Percentiles rank a stretch among this genome's conserved stretches.
Conservation (phyloP, 1,284 basidiomycete species). For the Rhodotorula sp. region DNA sequence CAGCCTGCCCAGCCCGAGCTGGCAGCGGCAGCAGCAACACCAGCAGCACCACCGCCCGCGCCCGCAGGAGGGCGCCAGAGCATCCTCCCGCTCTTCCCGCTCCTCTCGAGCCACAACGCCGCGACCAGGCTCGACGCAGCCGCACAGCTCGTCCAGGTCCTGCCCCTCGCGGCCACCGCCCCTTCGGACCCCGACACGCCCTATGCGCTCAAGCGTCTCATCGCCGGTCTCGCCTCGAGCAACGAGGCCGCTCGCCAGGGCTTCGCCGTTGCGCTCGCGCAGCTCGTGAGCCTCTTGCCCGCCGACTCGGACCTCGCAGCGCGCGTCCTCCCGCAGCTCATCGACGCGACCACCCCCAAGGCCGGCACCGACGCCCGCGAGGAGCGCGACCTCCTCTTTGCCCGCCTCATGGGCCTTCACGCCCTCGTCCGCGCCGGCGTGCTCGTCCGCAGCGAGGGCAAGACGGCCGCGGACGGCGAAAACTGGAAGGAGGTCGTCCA, state of each 20-base stretch:
- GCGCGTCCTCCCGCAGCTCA: conserved; percentile 71
- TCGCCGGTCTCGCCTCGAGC: conserved; percentile 85
- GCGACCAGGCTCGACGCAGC: conserved; percentile 72
- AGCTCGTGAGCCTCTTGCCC: conserved; percentile 77
- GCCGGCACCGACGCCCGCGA: conserved; percentile 55
- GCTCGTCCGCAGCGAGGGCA: conserved; percentile 63
- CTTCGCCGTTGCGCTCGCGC: conserved; percentile 92
- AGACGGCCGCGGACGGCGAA: conserved; percentile 62
- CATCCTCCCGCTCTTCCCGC: conserved; percentile 41
- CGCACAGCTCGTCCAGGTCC: conserved; percentile 72
- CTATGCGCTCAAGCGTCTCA: conserved; percentile 79
- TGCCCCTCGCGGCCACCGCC: conserved; percentile 49
- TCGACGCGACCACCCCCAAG: conserved; percentile 54
- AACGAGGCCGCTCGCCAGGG: conserved; percentile 90
- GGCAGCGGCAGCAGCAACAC: not conserved
- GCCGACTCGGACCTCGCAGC: conserved; percentile 65
- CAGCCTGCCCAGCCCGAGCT: too few relatives aligned
- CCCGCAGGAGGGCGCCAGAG: too few relatives aligned
- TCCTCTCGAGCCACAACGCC: conserved; percentile 40
- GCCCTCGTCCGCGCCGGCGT: conserved; percentile 78
- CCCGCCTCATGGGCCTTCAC: conserved; percentile 85
- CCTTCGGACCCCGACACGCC: conserved; percentile 72
- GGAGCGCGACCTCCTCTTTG: conserved; percentile 88
- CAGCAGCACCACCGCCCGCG: not conserved
- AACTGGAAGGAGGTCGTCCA: conserved; percentile 68